phyloP scores from a whole-genome alignment of 2,329 filamentous ascomycete species.

The Alternaria novae-zelandiae region DNA sequence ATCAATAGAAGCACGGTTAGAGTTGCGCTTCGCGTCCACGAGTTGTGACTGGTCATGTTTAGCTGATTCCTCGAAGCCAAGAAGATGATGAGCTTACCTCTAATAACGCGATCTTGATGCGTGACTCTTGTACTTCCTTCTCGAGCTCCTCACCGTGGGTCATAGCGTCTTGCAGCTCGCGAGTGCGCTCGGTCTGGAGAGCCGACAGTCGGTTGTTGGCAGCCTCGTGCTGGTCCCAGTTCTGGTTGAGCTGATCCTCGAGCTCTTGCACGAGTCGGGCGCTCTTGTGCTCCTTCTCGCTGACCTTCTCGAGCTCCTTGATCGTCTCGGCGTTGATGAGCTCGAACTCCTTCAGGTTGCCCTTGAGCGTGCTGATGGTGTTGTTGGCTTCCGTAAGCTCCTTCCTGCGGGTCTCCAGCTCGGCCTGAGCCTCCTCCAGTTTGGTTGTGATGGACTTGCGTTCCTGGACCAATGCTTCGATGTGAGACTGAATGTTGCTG shows the following conservation, averaged over 20 bases:
- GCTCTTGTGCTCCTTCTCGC: conserved; percentile 83
- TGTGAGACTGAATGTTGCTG: conserved; percentile 50
- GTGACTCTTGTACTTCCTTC: conserved; percentile 77
- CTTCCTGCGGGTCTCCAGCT: conserved; percentile 51
- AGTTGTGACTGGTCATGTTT: conserved; percentile 64
- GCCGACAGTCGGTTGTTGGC: conserved; percentile 86
- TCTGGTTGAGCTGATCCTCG: conserved; percentile 92
- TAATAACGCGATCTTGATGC: conserved; percentile 73
- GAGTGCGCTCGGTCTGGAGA: conserved; percentile 55
- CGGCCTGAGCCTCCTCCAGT: conserved; percentile 52
- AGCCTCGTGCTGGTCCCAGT: conserved; percentile 90
- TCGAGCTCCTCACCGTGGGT: conserved; percentile 54
- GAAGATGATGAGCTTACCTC: conserved; percentile 65
- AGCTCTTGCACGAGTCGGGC: conserved; percentile 91
- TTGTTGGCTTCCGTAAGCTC: conserved; percentile 52
- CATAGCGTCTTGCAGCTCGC: conserved; percentile 50
- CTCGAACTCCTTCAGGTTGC: conserved; percentile 55
- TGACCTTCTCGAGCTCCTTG: conserved; percentile 63
- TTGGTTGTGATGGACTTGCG: conserved; percentile 52
- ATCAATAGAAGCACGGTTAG: conserved; percentile 53
- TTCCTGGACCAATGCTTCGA: conserved; percentile 53
- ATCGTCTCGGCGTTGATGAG: conserved; percentile 61
- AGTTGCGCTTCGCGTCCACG: conserved; percentile 61
- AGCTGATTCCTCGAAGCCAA: conserved; percentile 4
- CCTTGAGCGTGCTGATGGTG: conserved; percentile 50